Evolutionary conservation across 2,329 filamentous ascomycete species (phyloP).

Genomic region (Pleoardoris graminearum): DNA sequence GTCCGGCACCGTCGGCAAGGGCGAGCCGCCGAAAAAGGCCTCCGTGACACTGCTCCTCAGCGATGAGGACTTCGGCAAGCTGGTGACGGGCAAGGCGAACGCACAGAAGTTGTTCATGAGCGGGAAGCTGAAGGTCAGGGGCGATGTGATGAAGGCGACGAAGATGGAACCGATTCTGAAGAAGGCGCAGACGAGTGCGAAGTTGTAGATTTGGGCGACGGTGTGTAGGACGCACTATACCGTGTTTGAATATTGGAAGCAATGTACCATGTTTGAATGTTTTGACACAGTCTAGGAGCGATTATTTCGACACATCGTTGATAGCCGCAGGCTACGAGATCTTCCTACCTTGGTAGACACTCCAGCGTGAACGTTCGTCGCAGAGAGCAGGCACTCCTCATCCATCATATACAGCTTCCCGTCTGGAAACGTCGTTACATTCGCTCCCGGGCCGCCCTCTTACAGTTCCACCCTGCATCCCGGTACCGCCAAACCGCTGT

Average conservation of each 20-base stretch:
- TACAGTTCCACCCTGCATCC: conserved; percentile 14
- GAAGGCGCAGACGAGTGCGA: conserved; percentile 42
- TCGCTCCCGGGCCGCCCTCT: conserved; percentile 10
- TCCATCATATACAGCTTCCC: conserved; percentile 17
- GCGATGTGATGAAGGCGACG: conserved; percentile 97
- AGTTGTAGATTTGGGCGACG: conserved; percentile 32
- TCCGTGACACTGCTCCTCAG: conserved; percentile 84
- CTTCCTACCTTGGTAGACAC: too few species aligned
- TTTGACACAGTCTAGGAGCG: too few species aligned
- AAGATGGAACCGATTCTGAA: conserved; percentile 84
- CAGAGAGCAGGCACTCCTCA: conserved; percentile 19
- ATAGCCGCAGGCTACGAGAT: too few species aligned
- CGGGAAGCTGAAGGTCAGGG: conserved; percentile 98
- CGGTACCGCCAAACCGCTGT: background rate
- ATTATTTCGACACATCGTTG: too few species aligned
- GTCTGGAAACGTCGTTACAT: conserved; percentile 14
- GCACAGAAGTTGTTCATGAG: conserved; percentile 95
- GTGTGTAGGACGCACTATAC: background rate
- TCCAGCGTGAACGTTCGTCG: conserved; percentile 6
- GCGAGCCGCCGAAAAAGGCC: conserved; percentile 73
- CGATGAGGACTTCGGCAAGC: conserved; percentile 82
- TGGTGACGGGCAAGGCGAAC: conserved; percentile 86
- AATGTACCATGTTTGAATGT: too few species aligned
- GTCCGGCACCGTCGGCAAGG: conserved; percentile 78
- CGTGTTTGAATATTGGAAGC: too few species aligned